Evolutionary conservation across 768 basidiomycete genomes (phyloP).

Genomic region (Termitomyces sp.): DNA sequence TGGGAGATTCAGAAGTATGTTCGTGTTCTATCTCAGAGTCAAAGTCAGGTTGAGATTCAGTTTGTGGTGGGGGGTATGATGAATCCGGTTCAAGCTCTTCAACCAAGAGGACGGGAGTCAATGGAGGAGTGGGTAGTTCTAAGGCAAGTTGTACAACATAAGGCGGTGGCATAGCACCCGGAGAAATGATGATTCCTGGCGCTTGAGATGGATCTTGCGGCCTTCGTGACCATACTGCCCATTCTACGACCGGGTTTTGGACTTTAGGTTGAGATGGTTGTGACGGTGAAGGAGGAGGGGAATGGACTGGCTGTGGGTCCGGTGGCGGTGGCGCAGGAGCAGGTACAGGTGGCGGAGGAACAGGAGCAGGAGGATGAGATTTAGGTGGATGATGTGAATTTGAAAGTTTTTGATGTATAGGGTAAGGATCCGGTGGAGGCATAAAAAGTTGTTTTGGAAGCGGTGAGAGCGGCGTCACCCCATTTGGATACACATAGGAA

Average conservation of each 20-base stretch:
- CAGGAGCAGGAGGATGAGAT: conserved; percentile 1
- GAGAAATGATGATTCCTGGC: conserved; percentile 70
- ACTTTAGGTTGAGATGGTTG: conserved; percentile 1
- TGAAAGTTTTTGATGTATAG: conserved; percentile 3
- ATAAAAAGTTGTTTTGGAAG: conserved; percentile 63
- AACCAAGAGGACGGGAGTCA: conserved; percentile 27
- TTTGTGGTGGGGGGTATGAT: neutral
- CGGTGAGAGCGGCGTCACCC: conserved; percentile 40
- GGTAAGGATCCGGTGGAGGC: conserved; percentile 27
- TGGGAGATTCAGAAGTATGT: neutral
- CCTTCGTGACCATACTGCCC: conserved; percentile 72
- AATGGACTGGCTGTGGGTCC: neutral
- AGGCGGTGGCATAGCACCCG: conserved; percentile 56
- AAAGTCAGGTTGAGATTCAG: neutral
- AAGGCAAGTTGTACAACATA: conserved; percentile 56
- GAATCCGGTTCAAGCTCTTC: conserved; percentile 9
- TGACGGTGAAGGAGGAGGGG: neutral
- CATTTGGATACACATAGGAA: conserved; percentile 7
- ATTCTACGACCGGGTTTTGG: conserved; percentile 25
- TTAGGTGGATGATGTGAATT: conserved; percentile 3
- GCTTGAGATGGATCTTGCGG: conserved; percentile 61
- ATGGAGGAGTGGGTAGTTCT: conserved; percentile 46
- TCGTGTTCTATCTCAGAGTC: neutral
- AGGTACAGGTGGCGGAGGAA: neutral
- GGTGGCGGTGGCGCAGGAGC: neutral